Evolutionary conservation across 75 land plant species (phyloP).

Genomic region (Pinus tabuliformis): DNA sequence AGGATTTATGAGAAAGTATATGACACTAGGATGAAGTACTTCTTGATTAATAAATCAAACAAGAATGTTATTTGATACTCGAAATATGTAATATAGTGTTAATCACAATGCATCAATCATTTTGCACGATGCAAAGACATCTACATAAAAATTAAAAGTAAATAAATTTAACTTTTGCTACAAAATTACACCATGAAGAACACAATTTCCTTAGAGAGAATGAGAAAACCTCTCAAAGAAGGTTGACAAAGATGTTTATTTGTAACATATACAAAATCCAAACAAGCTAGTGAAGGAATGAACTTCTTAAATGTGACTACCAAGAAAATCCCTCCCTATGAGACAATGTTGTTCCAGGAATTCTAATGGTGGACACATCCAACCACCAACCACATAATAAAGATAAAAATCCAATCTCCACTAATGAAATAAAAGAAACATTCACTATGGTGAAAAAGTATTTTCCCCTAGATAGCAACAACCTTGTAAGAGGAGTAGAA

Average conservation of each 20-base stretch:
- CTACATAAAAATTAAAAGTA: not conserved
- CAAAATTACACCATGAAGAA: not conserved
- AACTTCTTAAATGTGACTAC: conserved; percentile 85
- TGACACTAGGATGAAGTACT: conserved; percentile 90
- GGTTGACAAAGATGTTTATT: conserved; percentile 96
- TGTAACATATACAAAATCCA: conserved; percentile 98
- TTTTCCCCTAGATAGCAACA: conserved; percentile 73
- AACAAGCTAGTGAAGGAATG: conserved; percentile 91
- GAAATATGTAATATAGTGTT: not conserved
- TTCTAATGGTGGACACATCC: conserved; percentile 91
- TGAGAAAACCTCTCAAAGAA: conserved; percentile 84
- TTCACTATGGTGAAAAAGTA: conserved; percentile 93
- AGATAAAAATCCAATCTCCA: conserved; percentile 98
- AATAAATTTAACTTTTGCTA: not conserved
- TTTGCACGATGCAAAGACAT: not conserved
- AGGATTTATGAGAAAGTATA: conserved; percentile 96
- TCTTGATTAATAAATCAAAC: conserved; percentile 19
- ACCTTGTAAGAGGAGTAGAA: conserved; percentile 74
- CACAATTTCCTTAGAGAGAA: not conserved
- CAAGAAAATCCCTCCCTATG: conserved; percentile 86
- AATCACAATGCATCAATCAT: not conserved
- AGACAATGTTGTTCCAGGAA: conserved; percentile 69
- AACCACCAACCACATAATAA: conserved; percentile 99
- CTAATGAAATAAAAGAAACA: conserved; percentile 87
- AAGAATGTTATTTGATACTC: conserved; percentile 1